Percentiles rank a stretch among this genome's conserved stretches.
These are phyloP conservation scores for Thalassia testudinum DNA, from an alignment of 116 monocot genomes.

Conservation along the genomic window DNA sequence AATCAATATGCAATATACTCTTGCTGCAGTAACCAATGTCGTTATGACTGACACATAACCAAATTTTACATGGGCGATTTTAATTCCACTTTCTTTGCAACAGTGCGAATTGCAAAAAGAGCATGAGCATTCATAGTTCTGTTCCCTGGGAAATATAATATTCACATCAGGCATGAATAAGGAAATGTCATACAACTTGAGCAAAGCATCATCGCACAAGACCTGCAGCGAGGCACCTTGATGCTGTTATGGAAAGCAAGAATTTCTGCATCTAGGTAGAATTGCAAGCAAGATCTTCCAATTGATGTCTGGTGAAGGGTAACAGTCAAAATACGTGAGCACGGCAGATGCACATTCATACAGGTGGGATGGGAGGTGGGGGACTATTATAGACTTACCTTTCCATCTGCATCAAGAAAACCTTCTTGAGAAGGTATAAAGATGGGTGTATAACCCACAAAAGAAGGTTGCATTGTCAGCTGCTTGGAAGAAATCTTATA, in stretches of 20 bases:
- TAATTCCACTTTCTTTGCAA: slow-evolving; percentile 35
- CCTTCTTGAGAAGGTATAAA: slow-evolving; percentile 16
- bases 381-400: no score
- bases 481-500: slow-evolving; percentile 30
- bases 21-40: slow-evolving; percentile 26
- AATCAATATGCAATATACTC: slow-evolving; percentile 39
- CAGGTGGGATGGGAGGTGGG: no score
- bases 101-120: slow-evolving; percentile 26
- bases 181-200: not conserved
- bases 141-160: slow-evolving; percentile 30
- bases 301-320: slow-evolving; percentile 20
- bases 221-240: slow-evolving; percentile 86
- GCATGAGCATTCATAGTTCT: slow-evolving; percentile 49
- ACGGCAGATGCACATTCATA: no score
- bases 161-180: not conserved
- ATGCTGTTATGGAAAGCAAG: slow-evolving; percentile 49
- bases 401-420: slow-evolving; percentile 14
- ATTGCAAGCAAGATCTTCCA: slow-evolving; percentile 56
- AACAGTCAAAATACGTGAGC: no score
- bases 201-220: not conserved
- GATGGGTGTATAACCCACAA: slow-evolving; percentile 66
- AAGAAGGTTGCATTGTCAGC: slow-evolving; percentile 27
- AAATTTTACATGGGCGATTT: slow-evolving; percentile 46
- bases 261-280: slow-evolving; percentile 36
- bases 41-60: slow-evolving; percentile 61